These are phyloP conservation scores for Tetracladium setigerum DNA, from an alignment of 495 filamentous ascomycete genomes.

Conservation along the genomic window DNA sequence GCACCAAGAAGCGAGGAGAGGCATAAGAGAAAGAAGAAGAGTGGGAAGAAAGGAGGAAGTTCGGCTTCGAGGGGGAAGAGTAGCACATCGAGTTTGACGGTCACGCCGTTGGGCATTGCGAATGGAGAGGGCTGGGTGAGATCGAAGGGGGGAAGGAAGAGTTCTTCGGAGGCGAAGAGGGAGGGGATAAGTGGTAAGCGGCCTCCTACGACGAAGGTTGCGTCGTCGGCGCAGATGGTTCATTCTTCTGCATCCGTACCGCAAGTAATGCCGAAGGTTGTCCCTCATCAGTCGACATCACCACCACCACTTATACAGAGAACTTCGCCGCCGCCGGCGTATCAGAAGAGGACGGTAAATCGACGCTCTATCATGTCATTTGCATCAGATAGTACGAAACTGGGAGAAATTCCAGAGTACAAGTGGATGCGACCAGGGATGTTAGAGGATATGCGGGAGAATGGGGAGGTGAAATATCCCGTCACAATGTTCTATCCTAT, in stretches of 20 bases:
- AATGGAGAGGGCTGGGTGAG: slow-evolving; percentile 14
- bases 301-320: background rate
- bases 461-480: slow-evolving; percentile 4
- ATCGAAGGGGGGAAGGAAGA: slow-evolving; percentile 9
- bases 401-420: slow-evolving; percentile 22
- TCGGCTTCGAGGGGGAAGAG: slow-evolving; percentile 5
- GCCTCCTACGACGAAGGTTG: no score
- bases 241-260: background rate
- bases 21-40: background rate
- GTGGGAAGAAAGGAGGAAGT: background rate
- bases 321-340: background rate
- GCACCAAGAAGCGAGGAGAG: background rate
- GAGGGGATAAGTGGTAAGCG: no score
- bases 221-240: no score
- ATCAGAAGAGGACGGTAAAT: background rate
- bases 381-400: slow-evolving; percentile 20
- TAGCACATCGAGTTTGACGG: slow-evolving; percentile 9
- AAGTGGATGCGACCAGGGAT: slow-evolving; percentile 11
- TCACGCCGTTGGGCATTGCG: slow-evolving; percentile 13
- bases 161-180: slow-evolving; percentile 2
- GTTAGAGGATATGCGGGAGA: background rate
- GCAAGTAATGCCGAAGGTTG: no score
- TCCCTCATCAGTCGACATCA: background rate
- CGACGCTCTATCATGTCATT: slow-evolving; percentile 18
- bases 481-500: slow-evolving; percentile 10